These are phyloP conservation scores for Pyrrhoderma noxium DNA, from an alignment of 1,284 basidiomycete species.

Conservation along the genomic window DNA sequence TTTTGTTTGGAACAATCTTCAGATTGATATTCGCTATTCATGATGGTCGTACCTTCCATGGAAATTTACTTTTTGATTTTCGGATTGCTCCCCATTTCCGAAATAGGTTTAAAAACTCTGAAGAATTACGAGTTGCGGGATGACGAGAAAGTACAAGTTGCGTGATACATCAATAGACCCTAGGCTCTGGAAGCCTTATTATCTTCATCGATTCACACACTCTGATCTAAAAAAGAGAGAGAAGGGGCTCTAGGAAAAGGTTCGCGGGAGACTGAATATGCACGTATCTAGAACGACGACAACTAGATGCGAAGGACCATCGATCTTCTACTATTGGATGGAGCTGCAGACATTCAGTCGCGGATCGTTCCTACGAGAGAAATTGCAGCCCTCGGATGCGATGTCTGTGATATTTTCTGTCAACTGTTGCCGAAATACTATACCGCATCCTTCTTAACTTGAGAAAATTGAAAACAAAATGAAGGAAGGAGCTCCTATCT, in stretches of 20 bases:
- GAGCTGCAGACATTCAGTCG: slow-evolving; percentile 22
- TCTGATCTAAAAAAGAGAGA: slow-evolving; percentile 33
- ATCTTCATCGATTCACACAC: slow-evolving; percentile 39
- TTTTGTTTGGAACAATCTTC: too few species aligned
- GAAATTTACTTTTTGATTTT: slow-evolving; percentile 20
- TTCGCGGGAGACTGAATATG: slow-evolving; percentile 36
- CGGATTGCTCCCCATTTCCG: slow-evolving; percentile 10
- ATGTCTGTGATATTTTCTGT: slow-evolving; percentile 50
- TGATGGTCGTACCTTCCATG: slow-evolving; percentile 21
- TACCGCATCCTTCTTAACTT: slow-evolving; percentile 28
- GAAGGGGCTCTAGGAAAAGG: slow-evolving; percentile 28
- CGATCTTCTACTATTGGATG: slow-evolving; percentile 32
- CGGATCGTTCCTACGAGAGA: slow-evolving; percentile 34
- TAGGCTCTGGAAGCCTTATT: slow-evolving; percentile 44
- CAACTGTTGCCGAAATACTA: slow-evolving; percentile 29
- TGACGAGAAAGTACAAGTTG: slow-evolving; percentile 22
- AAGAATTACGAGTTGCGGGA: slow-evolving; percentile 25
- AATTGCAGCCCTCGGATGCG: slow-evolving; percentile 34
- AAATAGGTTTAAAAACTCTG: slow-evolving; percentile 21
- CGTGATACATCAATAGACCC: slow-evolving; percentile 25
- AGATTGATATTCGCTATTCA: not conserved
- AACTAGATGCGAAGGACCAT: slow-evolving; percentile 38
- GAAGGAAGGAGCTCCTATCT: slow-evolving; percentile 4
- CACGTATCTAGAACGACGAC: slow-evolving; percentile 38
- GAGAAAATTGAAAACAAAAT: slow-evolving; percentile 19